phyloP scores from a whole-genome alignment of 2,329 filamentous ascomycete species.

The Aspergillus intermedius region DNA sequence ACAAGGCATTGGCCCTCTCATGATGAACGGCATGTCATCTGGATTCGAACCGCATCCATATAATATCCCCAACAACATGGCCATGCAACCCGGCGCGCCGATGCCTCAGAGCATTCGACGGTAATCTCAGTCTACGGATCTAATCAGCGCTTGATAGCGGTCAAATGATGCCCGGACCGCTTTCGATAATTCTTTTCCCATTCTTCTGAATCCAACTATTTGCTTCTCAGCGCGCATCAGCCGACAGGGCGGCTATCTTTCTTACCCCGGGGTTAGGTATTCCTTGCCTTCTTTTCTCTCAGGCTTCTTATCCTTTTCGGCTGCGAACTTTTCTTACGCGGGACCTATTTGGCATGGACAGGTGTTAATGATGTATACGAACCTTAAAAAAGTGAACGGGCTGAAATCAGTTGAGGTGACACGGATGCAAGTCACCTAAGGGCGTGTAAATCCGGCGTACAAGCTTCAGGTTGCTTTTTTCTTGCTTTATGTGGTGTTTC shows the following conservation, averaged over 20 bases:
- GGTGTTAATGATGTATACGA: constrained; percentile 37
- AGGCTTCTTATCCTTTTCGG: constrained; percentile 6
- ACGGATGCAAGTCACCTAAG: constrained; percentile 20
- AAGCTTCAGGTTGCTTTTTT: constrained; percentile 21
- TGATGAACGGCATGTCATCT: constrained; percentile 36
- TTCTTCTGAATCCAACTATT: neutral
- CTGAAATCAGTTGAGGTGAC: constrained; percentile 23
- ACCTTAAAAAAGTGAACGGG: constrained; percentile 28
- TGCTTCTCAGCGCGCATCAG: constrained; percentile 3
- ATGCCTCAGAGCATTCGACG: constrained; percentile 35
- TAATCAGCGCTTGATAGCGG: constrained; percentile 6
- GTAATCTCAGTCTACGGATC: constrained; percentile 11
- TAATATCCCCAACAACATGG: constrained; percentile 37
- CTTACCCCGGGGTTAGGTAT: neutral
- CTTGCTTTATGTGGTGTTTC: constrained; percentile 16
- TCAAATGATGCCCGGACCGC: neutral
- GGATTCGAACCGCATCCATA: constrained; percentile 39
- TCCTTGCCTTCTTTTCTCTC: neutral
- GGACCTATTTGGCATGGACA: constrained; percentile 29
- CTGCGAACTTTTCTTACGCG: constrained; percentile 15
- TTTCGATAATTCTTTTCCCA: constrained; percentile 5
- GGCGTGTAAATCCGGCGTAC: constrained; percentile 27
- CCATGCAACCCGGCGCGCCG: constrained; percentile 32
- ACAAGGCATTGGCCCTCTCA: constrained; percentile 57
- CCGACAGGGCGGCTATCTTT: neutral